These are phyloP conservation scores for Blastobotrys attinorum DNA, from an alignment of 805 yeast species.

Conservation along the genomic window DNA sequence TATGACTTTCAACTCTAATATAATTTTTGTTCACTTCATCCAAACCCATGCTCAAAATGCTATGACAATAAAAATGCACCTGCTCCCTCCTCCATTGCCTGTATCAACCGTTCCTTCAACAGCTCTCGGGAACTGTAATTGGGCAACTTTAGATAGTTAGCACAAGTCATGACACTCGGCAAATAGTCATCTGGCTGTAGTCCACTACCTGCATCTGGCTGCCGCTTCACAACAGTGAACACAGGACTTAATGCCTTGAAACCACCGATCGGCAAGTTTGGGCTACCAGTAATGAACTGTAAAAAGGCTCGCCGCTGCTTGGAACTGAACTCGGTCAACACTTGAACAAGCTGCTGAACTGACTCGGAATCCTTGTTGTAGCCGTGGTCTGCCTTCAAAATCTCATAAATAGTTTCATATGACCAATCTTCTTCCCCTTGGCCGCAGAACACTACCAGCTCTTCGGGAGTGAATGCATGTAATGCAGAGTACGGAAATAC, in stretches of 20 bases:
- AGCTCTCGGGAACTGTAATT: slow-evolving; percentile 59
- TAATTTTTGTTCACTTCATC: too few species aligned
- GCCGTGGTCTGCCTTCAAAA: slow-evolving; percentile 85
- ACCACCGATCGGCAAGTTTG: slow-evolving; percentile 90
- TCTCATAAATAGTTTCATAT: slow-evolving; percentile 41
- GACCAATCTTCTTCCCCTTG: slow-evolving; percentile 81
- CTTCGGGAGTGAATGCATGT: slow-evolving; percentile 64
- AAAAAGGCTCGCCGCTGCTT: slow-evolving; percentile 63
- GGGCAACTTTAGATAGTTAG: slow-evolving; percentile 86
- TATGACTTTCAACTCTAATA: too few species aligned
- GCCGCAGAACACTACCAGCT: slow-evolving; percentile 65
- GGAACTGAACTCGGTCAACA: slow-evolving; percentile 47
- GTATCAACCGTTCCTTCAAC: slow-evolving; percentile 49
- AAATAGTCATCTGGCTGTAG: slow-evolving; percentile 61
- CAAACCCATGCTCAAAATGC: too few species aligned
- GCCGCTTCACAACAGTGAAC: slow-evolving; percentile 77
- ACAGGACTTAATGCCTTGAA: slow-evolving; percentile 75
- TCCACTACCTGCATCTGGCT: slow-evolving; percentile 46
- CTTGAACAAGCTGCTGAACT: slow-evolving; percentile 51
- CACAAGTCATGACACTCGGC: slow-evolving; percentile 98
- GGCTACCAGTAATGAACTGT: slow-evolving; percentile 89
- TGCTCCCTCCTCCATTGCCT: slow-evolving; percentile 82
- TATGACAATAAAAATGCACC: slow-evolving; percentile 77
- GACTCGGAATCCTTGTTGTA: slow-evolving; percentile 61
- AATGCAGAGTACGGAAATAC: slow-evolving; percentile 76